Evolutionary conservation across 75 land plant genomes (phyloP).

Genomic region (Cupressus sempervirens): DNA sequence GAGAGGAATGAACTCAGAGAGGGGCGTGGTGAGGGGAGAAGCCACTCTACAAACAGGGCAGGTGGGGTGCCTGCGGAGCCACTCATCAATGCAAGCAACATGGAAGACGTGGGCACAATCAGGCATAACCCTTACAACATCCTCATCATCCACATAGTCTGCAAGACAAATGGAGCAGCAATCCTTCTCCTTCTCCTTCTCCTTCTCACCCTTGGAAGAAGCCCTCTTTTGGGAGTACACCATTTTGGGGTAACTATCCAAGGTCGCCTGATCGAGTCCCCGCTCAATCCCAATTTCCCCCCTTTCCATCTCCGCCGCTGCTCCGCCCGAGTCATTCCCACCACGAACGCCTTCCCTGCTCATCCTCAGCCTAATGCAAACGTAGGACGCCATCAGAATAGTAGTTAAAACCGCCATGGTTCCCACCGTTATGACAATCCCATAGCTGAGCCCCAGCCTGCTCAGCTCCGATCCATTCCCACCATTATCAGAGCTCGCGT

Average conservation of each 20-base stretch:
- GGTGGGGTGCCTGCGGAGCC: slow-evolving; percentile 70
- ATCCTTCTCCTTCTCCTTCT: background rate
- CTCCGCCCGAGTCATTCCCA: no score
- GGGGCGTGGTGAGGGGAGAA: slow-evolving; percentile 51
- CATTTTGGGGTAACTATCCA: slow-evolving; percentile 43
- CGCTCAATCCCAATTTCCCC: background rate
- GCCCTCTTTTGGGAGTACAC: slow-evolving; percentile 28
- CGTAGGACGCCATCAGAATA: background rate
- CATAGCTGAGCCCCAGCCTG: background rate
- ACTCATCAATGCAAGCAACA: slow-evolving; percentile 56
- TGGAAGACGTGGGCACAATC: slow-evolving; percentile 76
- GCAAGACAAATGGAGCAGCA: slow-evolving; percentile 75
- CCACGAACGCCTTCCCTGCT: background rate
- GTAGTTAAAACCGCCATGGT: background rate
- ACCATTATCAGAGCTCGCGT: background rate
- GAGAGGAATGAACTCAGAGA: slow-evolving; percentile 60
- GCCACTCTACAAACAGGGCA: slow-evolving; percentile 75
- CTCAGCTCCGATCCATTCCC: background rate
- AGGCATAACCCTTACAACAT: slow-evolving; percentile 56
- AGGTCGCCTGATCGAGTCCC: slow-evolving; percentile 45
- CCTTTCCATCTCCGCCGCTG: background rate
- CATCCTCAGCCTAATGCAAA: background rate
- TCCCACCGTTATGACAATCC: background rate
- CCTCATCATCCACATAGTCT: slow-evolving; percentile 52
- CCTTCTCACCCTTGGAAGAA: background rate